Evolutionary conservation across 192 early-diverging fungal genomes (phyloP).

Genomic region (Piromyces finnis): DNA sequence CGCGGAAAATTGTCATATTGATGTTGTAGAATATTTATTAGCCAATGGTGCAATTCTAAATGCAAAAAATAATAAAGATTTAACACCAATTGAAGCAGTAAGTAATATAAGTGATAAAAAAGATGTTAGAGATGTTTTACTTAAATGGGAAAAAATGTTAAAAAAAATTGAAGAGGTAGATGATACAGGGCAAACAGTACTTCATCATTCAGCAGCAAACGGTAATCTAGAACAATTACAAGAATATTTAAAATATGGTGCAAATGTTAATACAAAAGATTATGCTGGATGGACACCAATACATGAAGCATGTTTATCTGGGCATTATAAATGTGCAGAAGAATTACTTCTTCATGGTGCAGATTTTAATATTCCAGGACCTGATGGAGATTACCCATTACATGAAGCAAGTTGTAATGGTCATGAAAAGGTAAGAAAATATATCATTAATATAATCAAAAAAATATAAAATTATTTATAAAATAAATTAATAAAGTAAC

Average conservation of each 20-base stretch:
- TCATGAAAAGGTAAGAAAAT: not conserved
- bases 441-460: not conserved
- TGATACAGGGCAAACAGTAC: constrained; percentile 12
- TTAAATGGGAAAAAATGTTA: constrained; percentile 18
- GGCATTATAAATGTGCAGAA: constrained; percentile 7
- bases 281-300: constrained; percentile 24
- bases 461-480: too few species aligned
- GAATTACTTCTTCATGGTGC: constrained; percentile 22
- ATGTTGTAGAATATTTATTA: constrained; percentile 25
- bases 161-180: constrained; percentile 12
- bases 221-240: constrained; percentile 14
- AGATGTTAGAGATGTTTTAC: constrained; percentile 7
- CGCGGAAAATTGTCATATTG: constrained; percentile 14
- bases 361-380: constrained; percentile 10
- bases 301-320: constrained; percentile 20
- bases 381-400: constrained; percentile 15
- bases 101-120: constrained; percentile 10
- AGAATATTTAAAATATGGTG: constrained; percentile 13
- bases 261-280: constrained; percentile 19
- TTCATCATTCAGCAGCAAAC: constrained; percentile 12
- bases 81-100: constrained; percentile 19
- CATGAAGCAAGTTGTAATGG: constrained; percentile 15
- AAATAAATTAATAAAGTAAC: too few species aligned
- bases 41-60: constrained; percentile 19
- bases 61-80: constrained; percentile 16